Base-by-base conservation (phyloP, 1,284 basidiomycete species). In the Puccinia polysora region DNA sequence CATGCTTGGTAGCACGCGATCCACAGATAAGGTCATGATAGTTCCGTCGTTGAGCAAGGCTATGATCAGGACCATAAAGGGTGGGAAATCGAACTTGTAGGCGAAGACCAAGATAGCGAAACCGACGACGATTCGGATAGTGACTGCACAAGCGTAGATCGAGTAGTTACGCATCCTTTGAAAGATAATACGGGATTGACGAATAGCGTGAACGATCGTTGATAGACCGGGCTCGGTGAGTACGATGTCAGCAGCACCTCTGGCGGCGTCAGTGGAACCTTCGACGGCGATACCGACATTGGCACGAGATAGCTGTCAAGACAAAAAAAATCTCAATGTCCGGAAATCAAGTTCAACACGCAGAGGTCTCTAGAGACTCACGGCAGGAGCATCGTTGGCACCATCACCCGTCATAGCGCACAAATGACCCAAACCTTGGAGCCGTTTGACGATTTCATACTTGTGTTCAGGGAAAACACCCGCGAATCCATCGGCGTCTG, bases 21-120 rank as follows among this genome's bases (percentile, higher is more conserved):
- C 65, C n/a, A 69, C 65, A 38, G 65, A 69, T 8, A 69, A 52
- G 2, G 65, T 69, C 65, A 69, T 69, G 53, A 69, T 69, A 76
- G 94, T 96, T 81, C 94, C 94, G 81, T 97, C 94, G 82, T 97
- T 97, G 77, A 97, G 84, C 67, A 97, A 85, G 74, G 94, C 93
- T 76, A 97, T 94, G 82, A 97, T 90, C 81, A 97, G 89, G 76
- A 97, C 88, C 94, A 97, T 97, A 87, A 97, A 97, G 23, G 94
- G 92, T 78, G 94, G 94, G 91, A 97, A 97, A 82, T 95, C 89
- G 82, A 93, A 92, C 84, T 89, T 87, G 88, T 92, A 97, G 74
- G 88, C 89, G 81, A 97, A 97, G 67, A 90, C 89, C 80, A 97
- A 86, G 82, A 97, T 88, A 77, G 93, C 87, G 83, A 97, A 97